These are phyloP conservation scores for Fusarium verrucosum DNA, from an alignment of 2,329 filamentous ascomycete genomes.

Conservation along the genomic window DNA sequence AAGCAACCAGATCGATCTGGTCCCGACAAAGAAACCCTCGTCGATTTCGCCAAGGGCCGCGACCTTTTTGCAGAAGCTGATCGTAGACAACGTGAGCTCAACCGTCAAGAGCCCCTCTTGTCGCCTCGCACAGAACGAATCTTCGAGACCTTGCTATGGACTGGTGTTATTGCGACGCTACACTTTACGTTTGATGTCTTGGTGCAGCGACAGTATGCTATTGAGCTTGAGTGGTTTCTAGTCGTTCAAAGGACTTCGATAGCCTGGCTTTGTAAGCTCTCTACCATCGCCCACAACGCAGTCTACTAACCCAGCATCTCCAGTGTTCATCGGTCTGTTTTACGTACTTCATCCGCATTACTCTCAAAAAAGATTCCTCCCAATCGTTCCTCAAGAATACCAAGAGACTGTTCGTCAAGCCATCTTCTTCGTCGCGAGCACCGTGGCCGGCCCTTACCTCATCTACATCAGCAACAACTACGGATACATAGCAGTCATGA, in stretches of 20 bases:
- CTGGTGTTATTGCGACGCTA: slow-evolving; percentile 71
- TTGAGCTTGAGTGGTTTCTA: slow-evolving; percentile 67
- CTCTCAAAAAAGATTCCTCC: slow-evolving; percentile 60
- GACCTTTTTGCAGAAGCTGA: slow-evolving; percentile 64
- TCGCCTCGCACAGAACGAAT: slow-evolving; percentile 60
- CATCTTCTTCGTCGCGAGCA: slow-evolving; percentile 71
- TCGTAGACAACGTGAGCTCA: slow-evolving; percentile 48
- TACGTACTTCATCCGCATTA: slow-evolving; percentile 66
- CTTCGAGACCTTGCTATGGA: slow-evolving; percentile 67
- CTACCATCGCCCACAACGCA: neutral
- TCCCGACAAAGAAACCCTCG: slow-evolving; percentile 71
- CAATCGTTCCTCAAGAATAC: slow-evolving; percentile 57
- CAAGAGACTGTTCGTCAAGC: slow-evolving; percentile 62
- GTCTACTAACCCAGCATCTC: neutral
- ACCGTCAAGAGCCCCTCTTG: slow-evolving; percentile 49
- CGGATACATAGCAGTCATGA: slow-evolving; percentile 89
- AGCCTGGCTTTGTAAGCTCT: slow-evolving; percentile 61
- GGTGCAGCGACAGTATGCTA: slow-evolving; percentile 81
- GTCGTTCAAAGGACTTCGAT: slow-evolving; percentile 63
- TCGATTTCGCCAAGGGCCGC: slow-evolving; percentile 75
- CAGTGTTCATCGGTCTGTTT: slow-evolving; percentile 65
- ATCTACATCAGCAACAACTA: slow-evolving; percentile 82
- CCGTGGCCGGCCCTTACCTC: slow-evolving; percentile 77
- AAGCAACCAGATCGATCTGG: slow-evolving; percentile 74
- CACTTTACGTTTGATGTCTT: slow-evolving; percentile 83